Evolutionary conservation across 768 basidiomycete genomes (phyloP).

Genomic region (Leccinum broughii): DNA sequence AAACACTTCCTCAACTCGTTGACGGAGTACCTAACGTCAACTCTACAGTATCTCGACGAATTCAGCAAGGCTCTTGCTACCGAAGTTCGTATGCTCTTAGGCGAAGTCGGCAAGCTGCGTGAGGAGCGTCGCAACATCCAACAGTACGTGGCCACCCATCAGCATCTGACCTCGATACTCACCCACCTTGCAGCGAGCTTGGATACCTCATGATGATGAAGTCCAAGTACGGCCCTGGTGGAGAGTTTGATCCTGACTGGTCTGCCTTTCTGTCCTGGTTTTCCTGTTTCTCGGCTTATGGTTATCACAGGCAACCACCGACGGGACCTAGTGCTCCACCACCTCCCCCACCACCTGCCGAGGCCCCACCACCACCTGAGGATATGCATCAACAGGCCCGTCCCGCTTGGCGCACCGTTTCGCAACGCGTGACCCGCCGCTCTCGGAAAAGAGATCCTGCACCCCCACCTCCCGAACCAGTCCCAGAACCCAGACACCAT

Average conservation of each 20-base stretch:
- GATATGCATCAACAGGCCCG: slow-evolving; percentile 43
- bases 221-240: slow-evolving; percentile 80
- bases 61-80: slow-evolving; percentile 82
- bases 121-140: slow-evolving; percentile 77
- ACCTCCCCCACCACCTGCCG: slow-evolving; percentile 45
- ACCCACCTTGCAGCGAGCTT: slow-evolving; percentile 56
- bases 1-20: slow-evolving; percentile 3
- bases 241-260: slow-evolving; percentile 87
- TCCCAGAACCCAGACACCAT: slow-evolving; percentile 41
- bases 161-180: slow-evolving; percentile 1
- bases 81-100: slow-evolving; percentile 81
- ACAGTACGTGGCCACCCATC: slow-evolving; percentile 53
- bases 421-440: slow-evolving; percentile 37
- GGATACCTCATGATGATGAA: slow-evolving; percentile 68
- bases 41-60: slow-evolving; percentile 73
- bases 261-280: slow-evolving; percentile 25
- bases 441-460: slow-evolving; percentile 46
- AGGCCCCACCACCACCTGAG: slow-evolving; percentile 43
- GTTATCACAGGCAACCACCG: slow-evolving; percentile 46
- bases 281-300: background rate
- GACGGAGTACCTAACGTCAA: slow-evolving; percentile 2
- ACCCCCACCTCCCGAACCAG: slow-evolving; percentile 34
- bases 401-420: slow-evolving; percentile 66
- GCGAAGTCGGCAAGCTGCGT: slow-evolving; percentile 80
- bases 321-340: slow-evolving; percentile 38